Percentiles rank a stretch among this genome's conserved stretches.
phyloP scores from a whole-genome alignment of 805 yeast species.

The Kuraishia ogatae region DNA sequence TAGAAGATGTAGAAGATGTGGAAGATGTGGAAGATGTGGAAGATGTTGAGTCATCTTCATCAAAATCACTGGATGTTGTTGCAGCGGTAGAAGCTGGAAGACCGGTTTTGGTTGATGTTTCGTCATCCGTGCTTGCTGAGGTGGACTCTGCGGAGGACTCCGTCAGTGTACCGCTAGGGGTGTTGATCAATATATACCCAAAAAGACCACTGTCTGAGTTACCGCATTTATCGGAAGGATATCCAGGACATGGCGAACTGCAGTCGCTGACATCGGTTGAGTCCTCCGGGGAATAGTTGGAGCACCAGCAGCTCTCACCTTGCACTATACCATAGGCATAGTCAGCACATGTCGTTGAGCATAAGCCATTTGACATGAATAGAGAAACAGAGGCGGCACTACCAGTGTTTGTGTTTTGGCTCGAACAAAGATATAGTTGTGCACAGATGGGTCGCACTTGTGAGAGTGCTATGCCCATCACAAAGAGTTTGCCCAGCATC shows the following conservation, averaged over 20 bases:
- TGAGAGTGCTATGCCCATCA: too few relatives aligned
- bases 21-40: neutral
- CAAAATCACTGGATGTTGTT: slow-evolving; percentile 2
- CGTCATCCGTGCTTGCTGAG: neutral
- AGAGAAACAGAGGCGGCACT: neutral
- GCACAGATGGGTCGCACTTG: neutral
- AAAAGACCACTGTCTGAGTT: slow-evolving; percentile 1
- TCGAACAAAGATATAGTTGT: neutral
- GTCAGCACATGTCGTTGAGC: slow-evolving; percentile 30
- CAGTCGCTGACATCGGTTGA: slow-evolving; percentile 28
- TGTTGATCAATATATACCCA: neutral
- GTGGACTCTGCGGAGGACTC: neutral
- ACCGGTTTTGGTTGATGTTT: neutral
- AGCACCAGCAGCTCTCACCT: slow-evolving; percentile 37
- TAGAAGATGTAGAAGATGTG: neutral
- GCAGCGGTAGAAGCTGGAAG: slow-evolving; percentile 10
- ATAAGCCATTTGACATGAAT: slow-evolving; percentile 28
- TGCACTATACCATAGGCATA: slow-evolving; percentile 37
- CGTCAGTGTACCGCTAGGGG: neutral
- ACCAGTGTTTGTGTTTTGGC: neutral
- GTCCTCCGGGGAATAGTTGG: slow-evolving; percentile 31
- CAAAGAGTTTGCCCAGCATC: too few relatives aligned
- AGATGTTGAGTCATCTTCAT: slow-evolving; percentile 2
- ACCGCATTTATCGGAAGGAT: slow-evolving; percentile 31
- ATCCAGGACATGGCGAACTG: slow-evolving; percentile 34